A percentile compares a stretch with the other conserved stretches of the same genome.
Conservation (phyloP, 2,329 filamentous ascomycete genomes). For the Exophiala alcalophila region DNA sequence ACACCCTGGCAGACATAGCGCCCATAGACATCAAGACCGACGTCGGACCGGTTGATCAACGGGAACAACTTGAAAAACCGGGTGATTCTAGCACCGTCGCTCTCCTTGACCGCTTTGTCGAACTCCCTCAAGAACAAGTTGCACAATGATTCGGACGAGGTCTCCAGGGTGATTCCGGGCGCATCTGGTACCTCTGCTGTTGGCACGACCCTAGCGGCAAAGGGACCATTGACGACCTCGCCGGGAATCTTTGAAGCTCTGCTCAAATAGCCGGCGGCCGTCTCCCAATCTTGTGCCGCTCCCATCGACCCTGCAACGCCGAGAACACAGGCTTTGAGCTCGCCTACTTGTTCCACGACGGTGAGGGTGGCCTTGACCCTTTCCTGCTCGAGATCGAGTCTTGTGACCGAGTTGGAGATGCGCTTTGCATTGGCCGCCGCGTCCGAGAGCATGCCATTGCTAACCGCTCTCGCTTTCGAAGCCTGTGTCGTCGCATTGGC, state of each 20-base stretch:
- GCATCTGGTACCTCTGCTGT: conserved; percentile 93
- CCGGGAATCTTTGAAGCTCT: conserved; percentile 78
- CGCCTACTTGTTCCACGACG: conserved; percentile 92
- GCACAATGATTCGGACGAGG: conserved; percentile 84
- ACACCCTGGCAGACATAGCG: conserved; percentile 95
- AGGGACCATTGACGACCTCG: conserved; percentile 75
- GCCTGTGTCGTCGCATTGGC: conserved; percentile 85
- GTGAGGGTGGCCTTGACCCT: conserved; percentile 85
- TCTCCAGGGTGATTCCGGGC: conserved; percentile 80
- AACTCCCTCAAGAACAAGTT: conserved; percentile 91
- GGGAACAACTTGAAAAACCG: conserved; percentile 98
- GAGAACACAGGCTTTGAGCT: conserved; percentile 93
- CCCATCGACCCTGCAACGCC: conserved; percentile 96
- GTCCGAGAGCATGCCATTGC: conserved; percentile 84
- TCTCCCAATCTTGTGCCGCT: conserved; percentile 97
- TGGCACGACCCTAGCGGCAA: conserved; percentile 88
- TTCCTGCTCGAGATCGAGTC: conserved; percentile 85
- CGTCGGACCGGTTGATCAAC: conserved; percentile 81
- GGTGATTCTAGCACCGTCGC: conserved; percentile 85
- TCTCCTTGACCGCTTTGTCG: conserved; percentile 81
- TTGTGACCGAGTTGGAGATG: conserved; percentile 81
- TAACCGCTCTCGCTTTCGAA: conserved; percentile 75
- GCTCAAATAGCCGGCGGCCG: conserved; percentile 83
- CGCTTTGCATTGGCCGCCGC: conserved; percentile 81
- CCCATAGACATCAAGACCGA: conserved; percentile 91